Conservation (phyloP, 108 stramenopile genomes). For the Pseudonitzschia delicatissima region DNA sequence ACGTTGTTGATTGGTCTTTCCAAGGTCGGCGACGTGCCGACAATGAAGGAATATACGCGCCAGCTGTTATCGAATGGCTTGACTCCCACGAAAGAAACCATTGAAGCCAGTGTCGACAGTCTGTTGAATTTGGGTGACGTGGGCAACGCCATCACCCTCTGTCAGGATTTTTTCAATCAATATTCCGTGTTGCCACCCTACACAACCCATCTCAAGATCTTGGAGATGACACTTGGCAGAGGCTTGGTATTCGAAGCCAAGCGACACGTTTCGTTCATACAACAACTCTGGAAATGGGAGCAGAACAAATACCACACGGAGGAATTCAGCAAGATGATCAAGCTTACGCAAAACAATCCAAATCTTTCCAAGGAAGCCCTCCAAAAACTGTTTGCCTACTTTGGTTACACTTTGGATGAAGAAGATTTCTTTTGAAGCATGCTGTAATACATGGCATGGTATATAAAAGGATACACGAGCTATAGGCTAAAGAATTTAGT, state of each 20-base stretch:
- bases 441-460: background rate
- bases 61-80: conserved; percentile 59
- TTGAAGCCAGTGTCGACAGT: conserved; percentile 68
- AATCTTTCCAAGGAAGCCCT: conserved; percentile 68
- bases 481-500: background rate
- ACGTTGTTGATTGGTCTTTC: conserved; percentile 67
- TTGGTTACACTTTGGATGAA: conserved; percentile 68
- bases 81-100: conserved; percentile 56
- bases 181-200: conserved; percentile 77
- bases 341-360: conserved; percentile 62
- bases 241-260: conserved; percentile 76
- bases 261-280: conserved; percentile 81
- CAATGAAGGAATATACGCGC: conserved; percentile 59
- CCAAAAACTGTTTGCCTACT: conserved; percentile 74
- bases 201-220: conserved; percentile 80
- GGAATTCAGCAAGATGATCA: conserved; percentile 49
- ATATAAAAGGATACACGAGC: background rate
- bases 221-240: conserved; percentile 71
- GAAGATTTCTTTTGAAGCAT: conserved; percentile 74
- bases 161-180: conserved; percentile 83
- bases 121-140: conserved; percentile 76
- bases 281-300: conserved; percentile 81
- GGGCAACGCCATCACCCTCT: conserved; percentile 49
- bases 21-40: conserved; percentile 55
- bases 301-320: conserved; percentile 59